Conservation (phyloP, 208 protist species). For the Herpetomonas tarakana region DNA sequence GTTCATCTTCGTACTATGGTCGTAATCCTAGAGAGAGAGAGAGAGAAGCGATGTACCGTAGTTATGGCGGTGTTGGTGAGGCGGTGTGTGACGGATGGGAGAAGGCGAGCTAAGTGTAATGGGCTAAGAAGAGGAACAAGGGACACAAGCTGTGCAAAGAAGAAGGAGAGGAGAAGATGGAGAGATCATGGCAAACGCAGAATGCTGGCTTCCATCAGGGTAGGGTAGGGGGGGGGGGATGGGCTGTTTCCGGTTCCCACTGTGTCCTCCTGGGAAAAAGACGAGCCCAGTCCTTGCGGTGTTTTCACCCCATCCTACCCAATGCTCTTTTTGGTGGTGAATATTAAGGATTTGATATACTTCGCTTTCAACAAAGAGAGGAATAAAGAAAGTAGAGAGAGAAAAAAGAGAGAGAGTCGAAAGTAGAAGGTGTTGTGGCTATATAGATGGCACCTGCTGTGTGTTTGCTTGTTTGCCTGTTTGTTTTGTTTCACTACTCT, state of each 20-base stretch:
- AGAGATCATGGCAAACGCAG: background rate
- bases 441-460: too few species aligned
- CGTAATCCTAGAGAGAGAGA: background rate
- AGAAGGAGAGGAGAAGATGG: background rate
- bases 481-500: too few species aligned
- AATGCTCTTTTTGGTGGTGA: too few species aligned
- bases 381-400: background rate
- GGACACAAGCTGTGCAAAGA: background rate
- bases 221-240: too few species aligned
- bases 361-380: background rate
- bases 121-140: background rate
- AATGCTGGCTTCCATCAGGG: too few species aligned
- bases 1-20: conserved; percentile 1
- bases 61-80: too few species aligned
- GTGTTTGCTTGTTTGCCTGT: too few species aligned
- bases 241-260: too few species aligned
- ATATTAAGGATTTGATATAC: background rate
- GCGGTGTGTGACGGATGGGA: too few species aligned
- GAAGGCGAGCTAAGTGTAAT: background rate
- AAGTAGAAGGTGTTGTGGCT: background rate
- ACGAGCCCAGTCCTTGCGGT: too few species aligned
- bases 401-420: conserved; percentile 3
- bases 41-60: conserved; percentile 3
- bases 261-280: too few species aligned
- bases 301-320: too few species aligned